Base-by-base conservation (phyloP, 2,329 filamentous ascomycete genomes). In the Beauveria sp. region DNA sequence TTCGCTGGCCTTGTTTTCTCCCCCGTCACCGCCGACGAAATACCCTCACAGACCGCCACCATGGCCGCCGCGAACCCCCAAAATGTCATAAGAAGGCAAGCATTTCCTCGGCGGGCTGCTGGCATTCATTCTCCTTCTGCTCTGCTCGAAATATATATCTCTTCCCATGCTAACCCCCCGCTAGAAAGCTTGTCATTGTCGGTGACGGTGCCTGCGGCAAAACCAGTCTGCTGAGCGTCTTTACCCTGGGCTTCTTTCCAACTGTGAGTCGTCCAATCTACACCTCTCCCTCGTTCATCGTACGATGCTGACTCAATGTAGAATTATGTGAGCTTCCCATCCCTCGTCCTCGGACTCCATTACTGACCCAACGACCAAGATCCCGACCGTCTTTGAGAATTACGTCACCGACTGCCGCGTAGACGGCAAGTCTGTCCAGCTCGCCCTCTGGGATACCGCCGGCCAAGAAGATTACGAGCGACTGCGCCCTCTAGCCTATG, bases 331-430 rank as follows among this genome's bases (percentile, higher is more conserved):
- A 80, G 79, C 42, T 12, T 50, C 28, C 30, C 38, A n/a, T 34
- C 28, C n/a, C 30, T 38, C 45, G 57, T 38, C 22, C 45, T 62
- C 57, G 57, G 57, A 26, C 9, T 60, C 30, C 30, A 58, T 45
- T 34, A 34, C 49, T 54, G 24, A 62, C 16, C 40, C 70, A n/a
- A 68, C 64, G 10, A 68, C 64, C 68, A 74, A 92, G 88, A 93
- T 96, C 57, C 95, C 95, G 1, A 99, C 95, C 52, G 95, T 99
- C 43, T 99, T 99, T 76, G 95, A 99, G 74, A 99, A 99, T 79
- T 99, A 99, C 72, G 95, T 99, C 66, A 99, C 95, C 68, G 95
- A 99, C 78, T 99, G 95, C 77, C 85, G 93, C 78, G 95, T 99
- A 63, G 95, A 99, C 73, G 95, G 95, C 71, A 96, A 96, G 74